These are phyloP conservation scores for Lentinula detonsa DNA, from an alignment of 768 basidiomycete genomes.

Conservation along the genomic window DNA sequence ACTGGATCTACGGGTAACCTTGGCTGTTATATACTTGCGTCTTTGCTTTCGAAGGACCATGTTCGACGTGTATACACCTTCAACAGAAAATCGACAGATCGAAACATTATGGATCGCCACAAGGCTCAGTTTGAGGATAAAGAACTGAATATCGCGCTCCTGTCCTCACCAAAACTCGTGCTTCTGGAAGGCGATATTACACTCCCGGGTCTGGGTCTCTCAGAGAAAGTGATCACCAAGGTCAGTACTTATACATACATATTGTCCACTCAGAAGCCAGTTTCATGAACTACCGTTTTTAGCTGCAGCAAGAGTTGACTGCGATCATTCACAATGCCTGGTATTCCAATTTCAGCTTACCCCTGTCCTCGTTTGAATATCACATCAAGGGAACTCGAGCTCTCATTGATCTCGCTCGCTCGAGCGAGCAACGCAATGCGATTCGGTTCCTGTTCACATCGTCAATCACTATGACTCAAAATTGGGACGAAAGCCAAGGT, in stretches of 20 bases:
- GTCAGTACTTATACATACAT: no score
- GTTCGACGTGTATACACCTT: neutral
- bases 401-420: constrained; percentile 25
- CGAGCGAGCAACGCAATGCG: constrained; percentile 4
- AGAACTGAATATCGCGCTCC: constrained; percentile 2
- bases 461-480: constrained; percentile 18
- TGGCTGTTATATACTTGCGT: neutral
- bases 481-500: constrained; percentile 16
- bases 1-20: neutral
- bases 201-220: no score
- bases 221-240: no score
- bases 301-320: constrained; percentile 12
- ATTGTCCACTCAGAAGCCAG: neutral
- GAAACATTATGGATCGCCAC: constrained; percentile 12
- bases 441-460: constrained; percentile 23
- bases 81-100: constrained; percentile 7
- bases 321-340: constrained; percentile 29
- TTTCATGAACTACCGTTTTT: neutral
- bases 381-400: constrained; percentile 30
- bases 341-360: constrained; percentile 36
- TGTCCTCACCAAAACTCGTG: constrained; percentile 8
- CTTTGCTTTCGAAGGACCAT: neutral
- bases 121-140: constrained; percentile 13
- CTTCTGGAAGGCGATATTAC: constrained; percentile 14
- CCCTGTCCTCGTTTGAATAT: constrained; percentile 31